These are phyloP conservation scores for Eleusine coracana DNA, from an alignment of 176 grass and related monocot genomes.

Conservation along the genomic window DNA sequence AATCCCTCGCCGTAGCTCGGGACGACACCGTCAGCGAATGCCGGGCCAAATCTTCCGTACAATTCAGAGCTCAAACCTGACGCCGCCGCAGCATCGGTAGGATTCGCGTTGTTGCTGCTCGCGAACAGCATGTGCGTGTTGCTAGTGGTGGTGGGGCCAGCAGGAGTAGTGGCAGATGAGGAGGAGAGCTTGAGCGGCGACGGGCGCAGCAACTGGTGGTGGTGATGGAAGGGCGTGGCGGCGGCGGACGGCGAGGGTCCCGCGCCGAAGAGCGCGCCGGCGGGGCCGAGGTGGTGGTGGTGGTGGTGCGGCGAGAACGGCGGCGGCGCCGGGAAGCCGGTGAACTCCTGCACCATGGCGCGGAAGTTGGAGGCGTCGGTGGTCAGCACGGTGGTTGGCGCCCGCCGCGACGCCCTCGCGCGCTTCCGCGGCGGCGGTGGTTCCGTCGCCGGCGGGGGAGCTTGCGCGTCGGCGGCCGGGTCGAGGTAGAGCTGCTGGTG, in stretches of 20 bases:
- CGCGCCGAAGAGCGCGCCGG: constrained; percentile 30
- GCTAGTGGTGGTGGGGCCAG: too few species aligned
- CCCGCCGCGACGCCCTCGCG: constrained; percentile 60
- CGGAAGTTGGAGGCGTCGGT: constrained; percentile 81
- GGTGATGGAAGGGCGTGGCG: neutral
- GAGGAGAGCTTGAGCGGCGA: constrained; percentile 27
- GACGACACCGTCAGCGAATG: neutral
- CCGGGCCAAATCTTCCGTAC: neutral
- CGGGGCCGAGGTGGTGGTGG: constrained; percentile 34
- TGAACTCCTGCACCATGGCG: constrained; percentile 95
- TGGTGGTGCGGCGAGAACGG: constrained; percentile 53
- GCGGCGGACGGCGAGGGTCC: neutral
- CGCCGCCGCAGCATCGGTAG: neutral
- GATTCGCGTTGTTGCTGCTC: neutral
- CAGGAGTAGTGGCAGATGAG: neutral
- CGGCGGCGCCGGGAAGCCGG: constrained; percentile 67
- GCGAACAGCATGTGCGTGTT: constrained; percentile 23
- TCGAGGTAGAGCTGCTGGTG: constrained; percentile 36
- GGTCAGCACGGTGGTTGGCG: constrained; percentile 71
- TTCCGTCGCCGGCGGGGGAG: constrained; percentile 20
- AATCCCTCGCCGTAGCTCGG: constrained; percentile 11
- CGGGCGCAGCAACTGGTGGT: constrained; percentile 1
- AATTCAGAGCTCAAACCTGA: neutral
- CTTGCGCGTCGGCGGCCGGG: neutral
- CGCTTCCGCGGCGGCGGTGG: constrained; percentile 42